Percentiles rank a stretch among this genome's conserved stretches.
These are phyloP conservation scores for Tolypocladium tundrense DNA, from an alignment of 2,329 filamentous ascomycete species.

Conservation along the genomic window DNA sequence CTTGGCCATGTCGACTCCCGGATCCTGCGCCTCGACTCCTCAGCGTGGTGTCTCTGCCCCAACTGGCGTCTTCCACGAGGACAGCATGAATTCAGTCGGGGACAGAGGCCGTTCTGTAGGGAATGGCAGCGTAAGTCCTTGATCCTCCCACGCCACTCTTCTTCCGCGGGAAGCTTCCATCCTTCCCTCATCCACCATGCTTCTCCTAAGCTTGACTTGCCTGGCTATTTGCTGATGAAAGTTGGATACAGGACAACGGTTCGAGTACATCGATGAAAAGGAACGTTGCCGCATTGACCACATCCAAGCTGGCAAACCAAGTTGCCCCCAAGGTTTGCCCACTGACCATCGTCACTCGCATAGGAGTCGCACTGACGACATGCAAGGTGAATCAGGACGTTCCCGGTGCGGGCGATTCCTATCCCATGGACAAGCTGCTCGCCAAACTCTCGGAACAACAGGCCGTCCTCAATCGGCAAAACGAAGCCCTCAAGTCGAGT, in stretches of 20 bases:
- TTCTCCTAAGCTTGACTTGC: not conserved
- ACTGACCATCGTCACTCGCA: not conserved
- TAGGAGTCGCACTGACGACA: constrained; percentile 3
- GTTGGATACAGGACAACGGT: constrained; percentile 10
- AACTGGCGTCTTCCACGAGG: constrained; percentile 10
- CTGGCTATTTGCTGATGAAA: not conserved
- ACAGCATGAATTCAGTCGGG: constrained; percentile 7
- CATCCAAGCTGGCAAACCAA: constrained; percentile 47
- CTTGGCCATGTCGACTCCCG: constrained; percentile 19
- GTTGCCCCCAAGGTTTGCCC: constrained; percentile 37
- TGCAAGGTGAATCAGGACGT: constrained; percentile 32
- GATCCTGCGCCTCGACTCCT: constrained; percentile 16
- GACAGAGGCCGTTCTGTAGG: constrained; percentile 7
- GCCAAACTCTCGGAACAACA: constrained; percentile 67
- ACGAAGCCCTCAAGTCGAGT: constrained; percentile 35
- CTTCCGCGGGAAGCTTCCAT: not conserved
- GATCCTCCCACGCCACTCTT: not conserved
- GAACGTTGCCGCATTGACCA: constrained; percentile 34
- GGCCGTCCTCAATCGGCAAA: constrained; percentile 47
- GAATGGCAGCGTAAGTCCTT: constrained; percentile 9
- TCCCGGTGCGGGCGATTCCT: constrained; percentile 25
- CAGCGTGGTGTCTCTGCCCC: constrained; percentile 11
- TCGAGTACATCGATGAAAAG: constrained; percentile 24
- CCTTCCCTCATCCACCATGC: not conserved
- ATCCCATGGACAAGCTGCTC: constrained; percentile 61